Conservation (phyloP, 192 early-diverging fungal genomes). For the Dimargaris verticillata region DNA sequence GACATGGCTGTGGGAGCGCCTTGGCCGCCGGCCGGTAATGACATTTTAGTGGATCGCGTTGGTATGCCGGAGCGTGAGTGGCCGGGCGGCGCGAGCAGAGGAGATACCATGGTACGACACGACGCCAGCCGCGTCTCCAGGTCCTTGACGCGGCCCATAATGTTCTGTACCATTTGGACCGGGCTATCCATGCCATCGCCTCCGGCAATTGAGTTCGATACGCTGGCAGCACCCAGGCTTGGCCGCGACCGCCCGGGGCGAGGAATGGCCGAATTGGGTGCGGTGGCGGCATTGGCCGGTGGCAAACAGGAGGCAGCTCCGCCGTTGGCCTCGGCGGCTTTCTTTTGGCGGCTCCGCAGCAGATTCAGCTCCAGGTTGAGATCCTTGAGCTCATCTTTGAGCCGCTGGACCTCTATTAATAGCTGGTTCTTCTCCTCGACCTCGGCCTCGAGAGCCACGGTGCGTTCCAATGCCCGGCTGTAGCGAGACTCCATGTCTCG, state of each 20-base stretch:
- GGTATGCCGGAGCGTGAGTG: neutral
- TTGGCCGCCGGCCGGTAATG: neutral
- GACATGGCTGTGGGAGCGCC: neutral
- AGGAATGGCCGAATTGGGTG: neutral
- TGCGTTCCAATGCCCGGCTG: conserved; percentile 51
- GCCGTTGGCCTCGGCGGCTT: neutral
- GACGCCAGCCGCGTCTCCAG: conserved; percentile 56
- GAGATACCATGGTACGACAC: conserved; percentile 57
- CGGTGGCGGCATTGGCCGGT: neutral
- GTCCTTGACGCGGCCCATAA: conserved; percentile 58
- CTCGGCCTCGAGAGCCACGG: conserved; percentile 45
- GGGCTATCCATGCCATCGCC: conserved; percentile 28
- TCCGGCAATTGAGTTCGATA: conserved; percentile 19
- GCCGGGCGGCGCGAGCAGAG: conserved; percentile 38
- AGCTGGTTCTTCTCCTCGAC: conserved; percentile 47
- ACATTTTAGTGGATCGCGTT: neutral
- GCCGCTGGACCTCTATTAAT: conserved; percentile 52
- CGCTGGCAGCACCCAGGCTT: no score
- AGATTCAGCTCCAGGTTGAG: conserved; percentile 35
- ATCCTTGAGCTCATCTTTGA: conserved; percentile 57
- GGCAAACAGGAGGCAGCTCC: neutral
- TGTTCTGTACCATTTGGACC: conserved; percentile 52
- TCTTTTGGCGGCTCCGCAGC: conserved; percentile 22
- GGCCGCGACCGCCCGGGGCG: conserved; percentile 17
- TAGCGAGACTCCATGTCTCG: conserved; percentile 52